Percentiles rank a stretch among this genome's conserved stretches.
These are phyloP conservation scores for Plasmodium inui DNA, from an alignment of 169 alveolate genomes.

Conservation along the genomic window DNA sequence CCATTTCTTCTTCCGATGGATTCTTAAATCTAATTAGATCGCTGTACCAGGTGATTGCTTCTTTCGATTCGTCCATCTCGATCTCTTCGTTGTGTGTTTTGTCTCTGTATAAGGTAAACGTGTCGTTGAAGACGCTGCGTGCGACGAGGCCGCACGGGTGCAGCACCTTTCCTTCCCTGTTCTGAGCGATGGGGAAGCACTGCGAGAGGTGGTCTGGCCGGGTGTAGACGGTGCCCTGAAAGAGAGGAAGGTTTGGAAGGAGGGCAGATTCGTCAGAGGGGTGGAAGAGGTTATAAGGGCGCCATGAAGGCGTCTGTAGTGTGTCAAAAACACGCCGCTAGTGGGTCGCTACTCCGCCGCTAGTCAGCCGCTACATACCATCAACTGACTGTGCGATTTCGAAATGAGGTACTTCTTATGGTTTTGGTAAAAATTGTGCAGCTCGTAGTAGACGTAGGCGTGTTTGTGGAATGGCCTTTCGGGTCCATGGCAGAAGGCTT, in stretches of 20 bases:
- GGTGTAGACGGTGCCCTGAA: slow-evolving; percentile 75
- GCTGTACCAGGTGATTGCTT: slow-evolving; percentile 80
- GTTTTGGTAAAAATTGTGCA: slow-evolving; percentile 83
- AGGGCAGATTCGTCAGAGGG: too few species aligned
- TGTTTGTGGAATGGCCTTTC: slow-evolving; percentile 65
- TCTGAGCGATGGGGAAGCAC: slow-evolving; percentile 78
- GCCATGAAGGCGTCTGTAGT: background rate
- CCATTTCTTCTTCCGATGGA: slow-evolving; percentile 66
- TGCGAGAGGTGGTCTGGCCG: slow-evolving; percentile 45
- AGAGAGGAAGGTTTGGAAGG: too few species aligned
- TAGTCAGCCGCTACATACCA: slow-evolving; percentile 39
- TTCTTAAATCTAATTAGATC: slow-evolving; percentile 80
- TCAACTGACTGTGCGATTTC: slow-evolving; percentile 81
- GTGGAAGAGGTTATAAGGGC: background rate
- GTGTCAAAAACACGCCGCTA: background rate
- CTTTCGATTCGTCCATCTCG: slow-evolving; percentile 83
- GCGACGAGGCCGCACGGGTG: slow-evolving; percentile 87
- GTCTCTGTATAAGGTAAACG: slow-evolving; percentile 77
- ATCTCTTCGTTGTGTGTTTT: slow-evolving; percentile 36
- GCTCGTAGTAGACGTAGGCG: slow-evolving; percentile 77
- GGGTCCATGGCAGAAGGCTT: slow-evolving; percentile 59
- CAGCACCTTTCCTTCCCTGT: slow-evolving; percentile 77
- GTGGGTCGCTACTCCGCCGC: too few species aligned
- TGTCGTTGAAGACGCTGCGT: slow-evolving; percentile 82
- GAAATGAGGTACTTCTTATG: slow-evolving; percentile 79